Base-by-base conservation (phyloP, 768 basidiomycete genomes). In the Boletus patriciae region DNA sequence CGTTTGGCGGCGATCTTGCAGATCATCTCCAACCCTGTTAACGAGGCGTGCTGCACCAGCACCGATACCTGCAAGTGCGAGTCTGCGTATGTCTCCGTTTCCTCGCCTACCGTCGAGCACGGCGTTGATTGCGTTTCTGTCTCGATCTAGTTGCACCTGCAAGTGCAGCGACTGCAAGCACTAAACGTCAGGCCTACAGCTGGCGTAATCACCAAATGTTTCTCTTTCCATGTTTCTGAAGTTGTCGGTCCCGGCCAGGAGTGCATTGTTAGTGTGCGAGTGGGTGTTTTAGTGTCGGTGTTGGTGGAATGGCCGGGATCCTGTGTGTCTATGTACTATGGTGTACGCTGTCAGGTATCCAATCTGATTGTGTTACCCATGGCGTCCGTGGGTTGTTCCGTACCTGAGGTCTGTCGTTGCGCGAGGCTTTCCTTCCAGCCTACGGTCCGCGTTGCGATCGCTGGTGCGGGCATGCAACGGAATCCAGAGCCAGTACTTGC, bases 121-220 rank as follows among this genome's bases (percentile, higher is more conserved):
- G 21, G 38, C 40, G 16, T 13, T 60, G 48, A 59, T 19, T 8
- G 12, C 0, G n/a, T 49, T 34, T 46, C 3, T 25, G 3, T 10
- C 23, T 1, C 23, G 1, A 18, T 31, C 6, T n/a, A 62, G 62
- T 12, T 63, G 62, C 31, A 4, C 23, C 40, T 63, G 62, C 53
- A 55, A 44, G n/a, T 63, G 62, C 34, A 27, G 50, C 34, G 57
- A 52, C 40, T 63, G 62, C 62, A 63, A 63, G 54, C 53, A 55
- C 44, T 63, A 34, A 55, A 41, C 0, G 16, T 48, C 37, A n/a
- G 9, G 34, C 34, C 34, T 36, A 15, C 15, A 36, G 34, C 34
- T 36, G 34, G 34, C 13, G 15, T 36, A 15, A 36, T 36, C 6
- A 41, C 6, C 19, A 11, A 19, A 25, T 16, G 2, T 3, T 44